A percentile compares a stretch with the other conserved stretches of the same genome.
phyloP scores from a whole-genome alignment of 306 rosid genomes.

The Sophora flavescens region DNA sequence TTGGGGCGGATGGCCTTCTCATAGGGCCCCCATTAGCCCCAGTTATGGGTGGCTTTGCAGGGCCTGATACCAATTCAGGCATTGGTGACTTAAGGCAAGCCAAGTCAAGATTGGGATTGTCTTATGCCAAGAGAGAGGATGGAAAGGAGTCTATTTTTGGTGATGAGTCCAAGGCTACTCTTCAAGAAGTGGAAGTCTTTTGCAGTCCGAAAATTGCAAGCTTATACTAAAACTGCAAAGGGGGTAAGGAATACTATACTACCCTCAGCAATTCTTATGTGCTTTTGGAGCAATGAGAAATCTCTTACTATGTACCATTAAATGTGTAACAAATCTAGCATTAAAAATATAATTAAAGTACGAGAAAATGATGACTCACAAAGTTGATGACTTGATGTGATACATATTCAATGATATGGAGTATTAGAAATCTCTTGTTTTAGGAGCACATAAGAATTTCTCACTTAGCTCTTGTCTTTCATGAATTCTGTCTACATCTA shows the following conservation, averaged over 20 bases:
- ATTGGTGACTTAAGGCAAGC: conserved; percentile 84
- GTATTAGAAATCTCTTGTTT: too few relatives aligned
- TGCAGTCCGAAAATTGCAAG: conserved; percentile 94
- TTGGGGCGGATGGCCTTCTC: conserved; percentile 87
- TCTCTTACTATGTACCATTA: too few relatives aligned
- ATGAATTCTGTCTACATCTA: conserved; percentile 4
- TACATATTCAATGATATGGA: too few relatives aligned
- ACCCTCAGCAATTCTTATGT: not conserved
- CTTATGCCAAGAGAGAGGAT: conserved; percentile 89
- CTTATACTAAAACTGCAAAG: conserved; percentile 62
- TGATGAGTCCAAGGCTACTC: conserved; percentile 68
- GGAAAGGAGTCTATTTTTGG: conserved; percentile 89
- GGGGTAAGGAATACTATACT: conserved; percentile 30
- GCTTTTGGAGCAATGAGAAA: too few relatives aligned
- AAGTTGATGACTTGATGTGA: too few relatives aligned
- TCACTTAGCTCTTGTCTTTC: not conserved
- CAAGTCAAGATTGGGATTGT: conserved; percentile 81
- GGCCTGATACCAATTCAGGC: conserved; percentile 62
- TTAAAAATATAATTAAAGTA: too few relatives aligned
- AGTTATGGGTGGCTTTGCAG: conserved; percentile 64
- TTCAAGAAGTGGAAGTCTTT: conserved; percentile 83
- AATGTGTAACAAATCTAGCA: too few relatives aligned
- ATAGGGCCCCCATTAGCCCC: conserved; percentile 62
- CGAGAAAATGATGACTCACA: too few relatives aligned
- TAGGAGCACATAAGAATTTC: too few relatives aligned